These are phyloP conservation scores for Plectosphaerella sp. DNA, from an alignment of 2,329 filamentous ascomycete species.

Conservation along the genomic window DNA sequence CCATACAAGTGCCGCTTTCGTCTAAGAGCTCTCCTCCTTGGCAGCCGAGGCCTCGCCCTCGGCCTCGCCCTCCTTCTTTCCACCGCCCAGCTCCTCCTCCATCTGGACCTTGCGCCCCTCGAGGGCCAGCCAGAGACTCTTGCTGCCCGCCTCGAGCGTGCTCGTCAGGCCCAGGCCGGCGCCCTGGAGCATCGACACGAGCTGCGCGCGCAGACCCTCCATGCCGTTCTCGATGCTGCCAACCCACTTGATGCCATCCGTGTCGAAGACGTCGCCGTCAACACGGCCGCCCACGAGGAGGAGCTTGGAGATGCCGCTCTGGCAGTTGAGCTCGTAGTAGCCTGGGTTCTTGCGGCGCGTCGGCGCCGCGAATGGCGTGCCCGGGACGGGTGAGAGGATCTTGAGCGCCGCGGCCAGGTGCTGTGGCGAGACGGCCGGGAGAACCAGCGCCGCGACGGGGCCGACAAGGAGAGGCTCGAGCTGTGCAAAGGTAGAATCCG, in stretches of 20 bases:
- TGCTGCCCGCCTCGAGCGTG: conserved; percentile 74
- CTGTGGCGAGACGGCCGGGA: conserved; percentile 78
- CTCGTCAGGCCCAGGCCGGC: conserved; percentile 73
- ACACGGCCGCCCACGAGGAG: conserved; percentile 81
- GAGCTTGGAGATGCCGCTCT: conserved; percentile 80
- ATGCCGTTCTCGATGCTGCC: conserved; percentile 77
- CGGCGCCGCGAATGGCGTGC: conserved; percentile 67
- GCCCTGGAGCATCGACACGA: conserved; percentile 76
- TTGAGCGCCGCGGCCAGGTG: conserved; percentile 79
- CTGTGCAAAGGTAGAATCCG: conserved; percentile 43
- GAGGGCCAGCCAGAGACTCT: conserved; percentile 81
- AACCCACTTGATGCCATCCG: conserved; percentile 60
- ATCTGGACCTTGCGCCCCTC: conserved; percentile 78
- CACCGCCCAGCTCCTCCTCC: conserved; percentile 57
- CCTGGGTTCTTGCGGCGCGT: conserved; percentile 70
- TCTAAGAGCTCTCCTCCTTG: background rate
- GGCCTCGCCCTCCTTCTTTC: conserved; percentile 20
- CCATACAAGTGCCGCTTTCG: background rate
- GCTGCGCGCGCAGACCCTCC: conserved; percentile 73
- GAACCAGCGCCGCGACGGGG: conserved; percentile 72
- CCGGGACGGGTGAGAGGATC: conserved; percentile 66
- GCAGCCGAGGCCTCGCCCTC: conserved; percentile 10
- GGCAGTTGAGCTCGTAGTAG: conserved; percentile 75
- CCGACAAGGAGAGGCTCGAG: conserved; percentile 77
- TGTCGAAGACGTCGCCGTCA: conserved; percentile 80